Evolutionary conservation across 179 eudicot species (phyloP).

Genomic region (Gypsophila paniculata): DNA sequence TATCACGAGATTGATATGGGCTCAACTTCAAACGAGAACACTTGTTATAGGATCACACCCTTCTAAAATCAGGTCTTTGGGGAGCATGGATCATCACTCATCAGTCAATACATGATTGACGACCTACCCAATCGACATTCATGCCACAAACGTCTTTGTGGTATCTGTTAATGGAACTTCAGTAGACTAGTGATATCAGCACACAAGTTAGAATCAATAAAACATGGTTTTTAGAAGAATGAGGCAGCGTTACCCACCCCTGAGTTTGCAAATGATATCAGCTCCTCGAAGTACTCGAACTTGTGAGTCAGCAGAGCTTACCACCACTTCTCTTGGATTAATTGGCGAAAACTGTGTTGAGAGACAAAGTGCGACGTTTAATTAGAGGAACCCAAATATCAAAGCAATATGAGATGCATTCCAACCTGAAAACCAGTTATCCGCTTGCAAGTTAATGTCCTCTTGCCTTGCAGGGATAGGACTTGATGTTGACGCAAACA

Average conservation of each 20-base stretch:
- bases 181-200: neutral
- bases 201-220: neutral
- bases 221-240: neutral
- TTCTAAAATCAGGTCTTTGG: no score
- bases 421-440: constrained; percentile 78
- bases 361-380: neutral
- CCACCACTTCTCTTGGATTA: constrained; percentile 60
- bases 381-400: neutral
- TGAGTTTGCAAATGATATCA: constrained; percentile 54
- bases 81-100: no score
- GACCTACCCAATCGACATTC: no score
- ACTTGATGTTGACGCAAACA: constrained; percentile 40
- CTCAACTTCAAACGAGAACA: neutral
- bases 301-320: constrained; percentile 74
- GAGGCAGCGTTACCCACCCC: constrained; percentile 36
- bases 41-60: no score
- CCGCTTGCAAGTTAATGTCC: constrained; percentile 54
- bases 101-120: no score
- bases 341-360: constrained; percentile 63
- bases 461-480: constrained; percentile 51
- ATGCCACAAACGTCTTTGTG: no score
- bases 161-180: neutral
- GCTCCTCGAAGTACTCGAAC: constrained; percentile 57
- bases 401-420: neutral
- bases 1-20: neutral